phyloP scores from a whole-genome alignment of 2,329 filamentous ascomycete genomes.

The Dothideomycetes sp. region DNA sequence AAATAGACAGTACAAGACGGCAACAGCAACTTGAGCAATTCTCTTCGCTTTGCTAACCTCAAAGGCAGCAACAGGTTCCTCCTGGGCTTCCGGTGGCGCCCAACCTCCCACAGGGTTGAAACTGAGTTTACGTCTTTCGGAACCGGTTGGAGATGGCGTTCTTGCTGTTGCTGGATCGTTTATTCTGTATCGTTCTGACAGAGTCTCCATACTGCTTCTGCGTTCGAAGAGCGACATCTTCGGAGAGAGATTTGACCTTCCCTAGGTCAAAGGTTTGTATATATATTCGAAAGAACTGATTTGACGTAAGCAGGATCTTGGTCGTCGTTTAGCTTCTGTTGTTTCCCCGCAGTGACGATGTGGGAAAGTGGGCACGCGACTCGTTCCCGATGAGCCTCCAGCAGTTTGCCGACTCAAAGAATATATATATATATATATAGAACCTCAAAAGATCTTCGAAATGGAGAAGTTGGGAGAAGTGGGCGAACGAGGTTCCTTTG shows the following conservation, averaged over 20 bases:
- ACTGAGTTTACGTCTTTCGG: conserved; percentile 38
- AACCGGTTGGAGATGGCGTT: conserved; percentile 23
- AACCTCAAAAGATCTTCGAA: too few species aligned
- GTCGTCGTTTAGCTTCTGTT: too few species aligned
- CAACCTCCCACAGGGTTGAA: conserved; percentile 42
- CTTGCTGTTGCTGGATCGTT: background rate
- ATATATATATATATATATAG: too few species aligned
- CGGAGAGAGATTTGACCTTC: background rate
- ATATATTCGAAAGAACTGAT: background rate
- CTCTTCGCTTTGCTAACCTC: conserved; percentile 46
- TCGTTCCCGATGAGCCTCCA: too few species aligned
- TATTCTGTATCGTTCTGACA: conserved; percentile 7
- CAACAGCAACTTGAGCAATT: conserved; percentile 58
- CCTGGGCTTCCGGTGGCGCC: conserved; percentile 30
- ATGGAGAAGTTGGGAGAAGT: too few species aligned
- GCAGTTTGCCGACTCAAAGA: too few species aligned
- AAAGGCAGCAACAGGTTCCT: conserved; percentile 38
- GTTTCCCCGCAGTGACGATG: conserved; percentile 9
- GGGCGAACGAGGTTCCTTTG: too few species aligned
- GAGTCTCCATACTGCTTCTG: conserved; percentile 10
- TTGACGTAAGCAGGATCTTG: conserved; percentile 13
- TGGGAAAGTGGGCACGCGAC: too few species aligned
- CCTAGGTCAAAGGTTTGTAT: background rate
- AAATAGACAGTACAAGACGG: conserved; percentile 65
- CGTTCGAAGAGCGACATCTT: conserved; percentile 12